Evolutionary conservation across 1,284 basidiomycete species (phyloP).

Genomic region (Earliella scabrosa): DNA sequence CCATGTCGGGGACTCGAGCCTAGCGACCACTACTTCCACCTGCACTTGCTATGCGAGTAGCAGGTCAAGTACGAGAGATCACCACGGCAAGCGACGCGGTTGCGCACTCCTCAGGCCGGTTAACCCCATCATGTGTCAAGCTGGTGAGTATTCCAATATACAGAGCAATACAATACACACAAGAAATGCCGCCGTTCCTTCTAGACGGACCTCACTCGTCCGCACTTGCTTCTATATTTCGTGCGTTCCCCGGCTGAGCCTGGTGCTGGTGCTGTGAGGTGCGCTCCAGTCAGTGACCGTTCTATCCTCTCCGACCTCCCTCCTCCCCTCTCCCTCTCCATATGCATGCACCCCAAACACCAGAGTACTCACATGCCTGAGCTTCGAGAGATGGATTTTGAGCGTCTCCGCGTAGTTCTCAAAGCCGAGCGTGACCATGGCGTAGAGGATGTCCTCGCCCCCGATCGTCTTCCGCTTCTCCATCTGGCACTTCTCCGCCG

Average conservation of each 20-base stretch:
- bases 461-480: conserved; percentile 91
- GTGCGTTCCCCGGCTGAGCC: conserved; percentile 15
- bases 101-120: too few species aligned
- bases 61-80: too few species aligned
- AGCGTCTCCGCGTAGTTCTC: conserved; percentile 93
- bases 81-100: too few species aligned
- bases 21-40: too few species aligned
- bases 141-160: conserved; percentile 13
- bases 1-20: too few species aligned
- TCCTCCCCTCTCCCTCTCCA: not conserved
- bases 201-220: conserved; percentile 9
- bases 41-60: too few species aligned
- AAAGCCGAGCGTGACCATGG: conserved; percentile 89
- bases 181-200: not conserved
- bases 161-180: conserved; percentile 22
- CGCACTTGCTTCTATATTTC: conserved; percentile 9
- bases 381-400: conserved; percentile 88
- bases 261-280: conserved; percentile 11
- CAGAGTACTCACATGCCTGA: conserved; percentile 72
- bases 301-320: not conserved
- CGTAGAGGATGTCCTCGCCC: conserved; percentile 89
- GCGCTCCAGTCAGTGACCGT: not conserved
- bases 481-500: conserved; percentile 85
- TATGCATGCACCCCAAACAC: not conserved
- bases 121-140: not conserved